Evolutionary conservation across 495 filamentous ascomycete species (phyloP), one percentile per base, ranked within the genome.

Genomic region (Elaphomyces granulatus): DNA sequence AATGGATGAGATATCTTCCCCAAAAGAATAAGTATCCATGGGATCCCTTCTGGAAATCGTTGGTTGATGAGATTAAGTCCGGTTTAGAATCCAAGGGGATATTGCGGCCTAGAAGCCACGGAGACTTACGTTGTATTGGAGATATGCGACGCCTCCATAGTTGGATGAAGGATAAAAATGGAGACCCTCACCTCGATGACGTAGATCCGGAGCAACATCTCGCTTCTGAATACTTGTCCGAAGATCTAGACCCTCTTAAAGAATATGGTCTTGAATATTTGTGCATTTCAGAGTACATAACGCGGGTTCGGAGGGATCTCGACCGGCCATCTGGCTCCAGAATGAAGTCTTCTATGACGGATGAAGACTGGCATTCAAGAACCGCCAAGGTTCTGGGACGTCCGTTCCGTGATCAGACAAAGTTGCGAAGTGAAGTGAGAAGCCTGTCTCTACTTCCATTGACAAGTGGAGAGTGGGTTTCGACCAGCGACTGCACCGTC

Each of bases 1-100:
- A 45, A 23, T 58, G 54, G 54, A 46, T 47, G 47, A 15, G 41
- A 39, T 58, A 51, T 40, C 42, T 58, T 17, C 52, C 52, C 4
- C 26, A 33, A 16, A 4, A 30, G 18, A 35, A 19, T 3, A 33
- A 44, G 15, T 37, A 44, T 26, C 20, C 34, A 10, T 34, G 15
- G 19, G 42, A 49, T 32, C 8, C 15, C 15, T 49, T 49, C 15
- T 52, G 46, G 46, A 17, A 8, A 8, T 21, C 3, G 18, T 33
- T 52, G 16, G 15, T 36, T 18, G 32, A 44, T 19, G 16, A 31
- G 3, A 52, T 52, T 32, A 17, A 28, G 8, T 3, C 9, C 14
- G 32, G 34, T 8, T 30, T 52, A 17, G 21, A 37, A 28, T 19
- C 3, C 8, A 21, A 2, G 8, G 15, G 38, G 19, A 15, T 33